A percentile compares a stretch with the other conserved stretches of the same genome.
phyloP scores from a whole-genome alignment of 352 stramenopile species.

The Pythium vanterpoolii region DNA sequence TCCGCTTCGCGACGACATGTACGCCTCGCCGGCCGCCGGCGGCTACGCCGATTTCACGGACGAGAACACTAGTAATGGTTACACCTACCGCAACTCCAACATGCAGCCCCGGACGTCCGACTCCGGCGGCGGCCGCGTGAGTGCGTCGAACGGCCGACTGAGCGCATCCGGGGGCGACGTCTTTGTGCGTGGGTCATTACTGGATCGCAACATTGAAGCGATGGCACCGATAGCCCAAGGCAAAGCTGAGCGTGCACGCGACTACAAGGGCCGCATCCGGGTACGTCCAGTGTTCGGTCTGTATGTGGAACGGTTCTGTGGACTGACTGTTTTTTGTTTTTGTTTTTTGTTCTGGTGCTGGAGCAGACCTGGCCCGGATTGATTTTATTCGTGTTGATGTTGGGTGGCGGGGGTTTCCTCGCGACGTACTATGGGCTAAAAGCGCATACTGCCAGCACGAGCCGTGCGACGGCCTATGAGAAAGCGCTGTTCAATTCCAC shows the following conservation, averaged over 20 bases:
- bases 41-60: conserved; percentile 4
- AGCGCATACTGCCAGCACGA: conserved; percentile 11
- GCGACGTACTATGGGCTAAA: conserved; percentile 26
- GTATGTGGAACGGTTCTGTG: too few relatives aligned
- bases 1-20: background rate
- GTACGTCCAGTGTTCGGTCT: too few relatives aligned
- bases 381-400: conserved; percentile 18
- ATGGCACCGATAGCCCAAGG: too few relatives aligned
- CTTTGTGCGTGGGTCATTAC: conserved; percentile 40
- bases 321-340: too few relatives aligned
- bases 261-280: too few relatives aligned
- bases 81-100: conserved; percentile 1
- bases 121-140: background rate
- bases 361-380: too few relatives aligned
- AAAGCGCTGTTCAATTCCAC: conserved; percentile 20
- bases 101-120: conserved; percentile 4
- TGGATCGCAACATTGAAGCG: too few relatives aligned
- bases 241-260: conserved; percentile 18
- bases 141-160: background rate
- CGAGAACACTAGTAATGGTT: background rate
- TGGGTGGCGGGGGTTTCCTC: conserved; percentile 14
- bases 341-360: too few relatives aligned
- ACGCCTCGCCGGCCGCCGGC: background rate
- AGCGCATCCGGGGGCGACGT: conserved; percentile 15
- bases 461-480: conserved; percentile 19